Percentiles rank a stretch among this genome's conserved stretches.
Evolutionary conservation across 73 alveolate genomes (phyloP).

Genomic region (Breviolum minutum): DNA sequence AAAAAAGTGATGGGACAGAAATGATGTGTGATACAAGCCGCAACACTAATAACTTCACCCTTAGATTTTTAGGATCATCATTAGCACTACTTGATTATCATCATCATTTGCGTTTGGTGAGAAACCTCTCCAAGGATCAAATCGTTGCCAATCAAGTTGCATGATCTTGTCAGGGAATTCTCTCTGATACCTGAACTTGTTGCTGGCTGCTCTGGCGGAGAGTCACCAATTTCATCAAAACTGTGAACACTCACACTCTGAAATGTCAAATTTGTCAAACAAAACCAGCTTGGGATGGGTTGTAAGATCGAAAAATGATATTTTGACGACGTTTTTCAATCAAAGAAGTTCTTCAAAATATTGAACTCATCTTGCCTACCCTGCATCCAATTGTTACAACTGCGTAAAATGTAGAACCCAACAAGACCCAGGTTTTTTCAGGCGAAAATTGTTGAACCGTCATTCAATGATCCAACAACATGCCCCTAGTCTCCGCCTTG

Average conservation of each 20-base stretch:
- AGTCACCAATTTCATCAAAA: not conserved
- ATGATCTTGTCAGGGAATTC: constrained; percentile 55
- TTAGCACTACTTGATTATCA: not conserved
- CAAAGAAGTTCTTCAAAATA: too few species aligned
- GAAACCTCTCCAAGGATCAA: too few species aligned
- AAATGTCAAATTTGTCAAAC: not conserved
- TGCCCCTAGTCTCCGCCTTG: not conserved
- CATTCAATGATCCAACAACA: not conserved
- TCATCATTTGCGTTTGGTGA: not conserved
- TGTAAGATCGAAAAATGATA: too few species aligned
- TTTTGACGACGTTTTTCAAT: too few species aligned
- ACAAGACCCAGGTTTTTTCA: too few species aligned
- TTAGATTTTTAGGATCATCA: not conserved
- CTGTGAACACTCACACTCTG: not conserved
- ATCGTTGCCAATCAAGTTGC: not conserved
- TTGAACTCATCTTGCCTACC: too few species aligned
- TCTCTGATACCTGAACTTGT: constrained; percentile 17
- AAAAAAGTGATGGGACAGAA: not conserved
- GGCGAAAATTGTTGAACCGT: too few species aligned
- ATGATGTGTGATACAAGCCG: not conserved
- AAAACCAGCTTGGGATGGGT: too few species aligned
- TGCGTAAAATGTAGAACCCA: too few species aligned
- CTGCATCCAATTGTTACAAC: too few species aligned
- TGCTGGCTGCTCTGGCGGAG: too few species aligned
- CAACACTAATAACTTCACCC: not conserved